A percentile compares a stretch with the other conserved stretches of the same genome.
Evolutionary conservation across 2,329 filamentous ascomycete species (phyloP).

Genomic region (Microcyclospora tardicrescens): DNA sequence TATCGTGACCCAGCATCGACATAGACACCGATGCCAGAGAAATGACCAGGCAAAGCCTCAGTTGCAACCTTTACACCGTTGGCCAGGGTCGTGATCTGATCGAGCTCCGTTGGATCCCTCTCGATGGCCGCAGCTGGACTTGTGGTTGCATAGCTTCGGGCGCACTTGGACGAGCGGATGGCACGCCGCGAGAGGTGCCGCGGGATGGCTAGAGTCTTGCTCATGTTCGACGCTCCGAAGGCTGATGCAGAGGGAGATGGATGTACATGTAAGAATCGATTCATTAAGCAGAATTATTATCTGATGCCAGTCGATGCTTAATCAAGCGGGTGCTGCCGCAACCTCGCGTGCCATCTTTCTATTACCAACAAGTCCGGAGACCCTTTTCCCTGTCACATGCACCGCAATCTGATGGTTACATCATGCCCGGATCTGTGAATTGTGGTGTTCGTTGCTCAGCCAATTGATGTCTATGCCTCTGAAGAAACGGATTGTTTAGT

Average conservation of each 20-base stretch:
- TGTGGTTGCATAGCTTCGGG: slow-evolving; percentile 15
- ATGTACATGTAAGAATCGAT: neutral
- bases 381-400: too few species aligned
- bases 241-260: neutral
- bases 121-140: slow-evolving; percentile 9
- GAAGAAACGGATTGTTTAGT: too few species aligned
- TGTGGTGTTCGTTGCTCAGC: too few species aligned
- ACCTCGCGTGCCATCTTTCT: too few species aligned
- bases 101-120: slow-evolving; percentile 73
- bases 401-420: too few species aligned
- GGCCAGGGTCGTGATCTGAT: slow-evolving; percentile 72
- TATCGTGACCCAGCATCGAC: slow-evolving; percentile 91
- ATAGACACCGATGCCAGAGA: slow-evolving; percentile 90
- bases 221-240: slow-evolving; percentile 10
- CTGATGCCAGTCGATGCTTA: too few species aligned
- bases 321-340: too few species aligned
- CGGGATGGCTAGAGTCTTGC: slow-evolving; percentile 18
- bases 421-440: too few species aligned
- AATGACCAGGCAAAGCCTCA: slow-evolving; percentile 85
- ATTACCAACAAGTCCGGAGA: too few species aligned
- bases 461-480: too few species aligned
- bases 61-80: slow-evolving; percentile 94
- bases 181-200: slow-evolving; percentile 14
- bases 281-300: neutral
- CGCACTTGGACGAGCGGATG: slow-evolving; percentile 2